These are phyloP conservation scores for Simmondsia chinensis DNA, from an alignment of 148 eudicot genomes.

Conservation along the genomic window DNA sequence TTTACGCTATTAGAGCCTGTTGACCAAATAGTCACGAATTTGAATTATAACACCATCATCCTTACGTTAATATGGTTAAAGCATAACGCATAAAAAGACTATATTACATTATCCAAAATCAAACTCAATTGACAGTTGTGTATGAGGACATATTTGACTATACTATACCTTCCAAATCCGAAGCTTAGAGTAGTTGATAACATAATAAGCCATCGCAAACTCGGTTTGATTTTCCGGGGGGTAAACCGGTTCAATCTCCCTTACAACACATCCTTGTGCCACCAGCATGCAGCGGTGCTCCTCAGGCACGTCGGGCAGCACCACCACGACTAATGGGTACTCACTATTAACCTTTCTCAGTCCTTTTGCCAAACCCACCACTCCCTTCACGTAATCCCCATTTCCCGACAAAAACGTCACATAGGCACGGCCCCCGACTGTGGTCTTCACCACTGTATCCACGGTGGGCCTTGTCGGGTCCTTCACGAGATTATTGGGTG, in stretches of 20 bases:
- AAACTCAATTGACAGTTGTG: not conserved
- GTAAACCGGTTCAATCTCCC: slow-evolving; percentile 43
- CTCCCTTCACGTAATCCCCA: slow-evolving; percentile 40
- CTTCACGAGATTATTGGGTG: slow-evolving; percentile 13
- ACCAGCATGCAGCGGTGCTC: slow-evolving; percentile 43
- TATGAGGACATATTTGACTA: no score
- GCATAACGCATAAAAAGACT: not conserved
- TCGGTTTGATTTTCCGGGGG: slow-evolving; percentile 43
- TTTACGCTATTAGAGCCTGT: no score
- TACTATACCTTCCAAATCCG: slow-evolving; percentile 60
- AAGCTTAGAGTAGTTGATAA: slow-evolving; percentile 56
- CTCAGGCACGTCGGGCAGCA: slow-evolving; percentile 49
- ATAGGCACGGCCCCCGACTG: slow-evolving; percentile 14
- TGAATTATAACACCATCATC: no score
- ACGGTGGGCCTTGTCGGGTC: not conserved
- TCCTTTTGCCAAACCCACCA: slow-evolving; percentile 39
- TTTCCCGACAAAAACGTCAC: slow-evolving; percentile 41
- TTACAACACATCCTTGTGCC: slow-evolving; percentile 41
- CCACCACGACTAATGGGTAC: slow-evolving; percentile 54
- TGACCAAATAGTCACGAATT: no score
- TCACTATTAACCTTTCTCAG: slow-evolving; percentile 26
- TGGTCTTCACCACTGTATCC: not conserved
- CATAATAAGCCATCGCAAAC: slow-evolving; percentile 55
- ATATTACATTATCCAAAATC: no score
- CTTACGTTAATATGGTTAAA: no score